A percentile compares a stretch with the other conserved stretches of the same genome.
phyloP scores from a whole-genome alignment of 768 basidiomycete species.

The Clitopilus hobsonii region DNA sequence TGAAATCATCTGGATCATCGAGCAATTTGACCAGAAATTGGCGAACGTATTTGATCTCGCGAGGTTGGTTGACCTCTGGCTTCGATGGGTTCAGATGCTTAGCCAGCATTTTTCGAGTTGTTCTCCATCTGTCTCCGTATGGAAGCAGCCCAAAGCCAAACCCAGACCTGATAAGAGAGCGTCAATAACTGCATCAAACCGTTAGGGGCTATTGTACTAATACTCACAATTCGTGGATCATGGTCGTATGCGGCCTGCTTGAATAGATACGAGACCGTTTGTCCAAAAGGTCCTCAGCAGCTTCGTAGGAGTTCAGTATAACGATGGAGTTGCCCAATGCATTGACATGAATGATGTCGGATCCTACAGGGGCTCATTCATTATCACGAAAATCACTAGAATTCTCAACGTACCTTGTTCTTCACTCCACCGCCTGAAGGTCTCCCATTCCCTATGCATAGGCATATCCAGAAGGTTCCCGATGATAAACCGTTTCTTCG shows the following conservation, averaged over 20 bases:
- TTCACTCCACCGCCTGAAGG: conserved; percentile 26
- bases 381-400: neutral
- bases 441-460: conserved; percentile 24
- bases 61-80: conserved; percentile 10
- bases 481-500: conserved; percentile 28
- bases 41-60: conserved; percentile 10
- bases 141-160: conserved; percentile 3
- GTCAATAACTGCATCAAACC: neutral
- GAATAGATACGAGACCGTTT: conserved; percentile 8
- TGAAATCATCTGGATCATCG: conserved; percentile 21
- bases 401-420: neutral
- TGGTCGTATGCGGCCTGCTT: neutral
- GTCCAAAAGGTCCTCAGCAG: conserved; percentile 3
- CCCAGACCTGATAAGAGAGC: neutral
- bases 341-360: conserved; percentile 4
- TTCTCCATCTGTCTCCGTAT: conserved; percentile 28
- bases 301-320: conserved; percentile 3
- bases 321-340: conserved; percentile 5
- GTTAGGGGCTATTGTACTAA: neutral
- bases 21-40: conserved; percentile 13
- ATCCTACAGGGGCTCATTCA: neutral
- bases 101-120: conserved; percentile 23
- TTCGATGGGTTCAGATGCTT: neutral
- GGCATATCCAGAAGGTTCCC: conserved; percentile 37
- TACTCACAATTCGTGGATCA: neutral